Evolutionary conservation across 2,329 filamentous ascomycete genomes (phyloP), one percentile per base, ranked within the genome.

Genomic region (Corynespora cassiicola): DNA sequence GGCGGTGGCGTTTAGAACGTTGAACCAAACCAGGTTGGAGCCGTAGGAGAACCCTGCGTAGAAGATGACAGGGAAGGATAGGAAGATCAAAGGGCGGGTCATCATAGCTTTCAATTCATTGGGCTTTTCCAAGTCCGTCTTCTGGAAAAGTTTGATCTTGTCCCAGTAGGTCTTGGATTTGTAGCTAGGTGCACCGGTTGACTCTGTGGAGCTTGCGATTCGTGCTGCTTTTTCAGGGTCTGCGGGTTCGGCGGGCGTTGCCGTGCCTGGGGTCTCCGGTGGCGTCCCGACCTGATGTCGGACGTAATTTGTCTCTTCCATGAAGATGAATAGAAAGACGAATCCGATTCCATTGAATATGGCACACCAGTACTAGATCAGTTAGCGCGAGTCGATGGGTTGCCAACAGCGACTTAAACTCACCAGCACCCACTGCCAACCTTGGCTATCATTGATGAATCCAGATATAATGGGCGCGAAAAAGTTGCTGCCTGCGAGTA

Each of bases 231-330:
- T 39, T 24, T 57, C 51, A 2, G 18, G 12, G 7, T 38, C 36
- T 7, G 25, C 9, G 15, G 36, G 23, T 31, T 39, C 20, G n/a
- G 33, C 29, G 3, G 39, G 35, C 2, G 34, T 38, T 5, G 25
- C 16, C 10, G 15, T 37, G 24, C 25, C 34, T 3, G 36, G 26
- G 8, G 35, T 30, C 6, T 26, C 17, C 12, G 25, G 20, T 14
- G 26, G 21, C 12, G 33, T 31, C 10, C 36, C 29, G 11, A 2
- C 29, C 30, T 32, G 40, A 15, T 9, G 45, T 26, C 33, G 32
- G 63, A 36, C 50, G 45, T 75, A 81, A 54, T 79, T 82, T 5
- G 80, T 82, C 58, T 84, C 81, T 58, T 84, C 81, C 70, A 82
- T 75, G 57, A 77, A 75, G 51, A 84, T 77, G 64, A 81, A 82